These are phyloP conservation scores for Seminavis robusta DNA, from an alignment of 108 stramenopile genomes.

Conservation along the genomic window DNA sequence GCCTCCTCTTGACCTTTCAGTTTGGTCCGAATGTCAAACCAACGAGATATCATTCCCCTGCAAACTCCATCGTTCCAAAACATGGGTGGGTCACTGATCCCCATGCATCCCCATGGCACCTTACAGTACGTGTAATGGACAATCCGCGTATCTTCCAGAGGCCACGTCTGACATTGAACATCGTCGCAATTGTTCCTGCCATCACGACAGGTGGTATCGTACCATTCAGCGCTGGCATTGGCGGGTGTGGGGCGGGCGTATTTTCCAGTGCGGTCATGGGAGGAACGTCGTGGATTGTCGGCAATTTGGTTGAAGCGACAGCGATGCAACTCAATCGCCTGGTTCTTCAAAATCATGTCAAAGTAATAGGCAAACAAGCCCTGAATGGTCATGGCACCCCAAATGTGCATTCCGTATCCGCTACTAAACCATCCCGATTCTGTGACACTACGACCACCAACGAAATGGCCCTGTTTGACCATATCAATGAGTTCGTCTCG, in stretches of 20 bases:
- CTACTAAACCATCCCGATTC: conserved; percentile 24
- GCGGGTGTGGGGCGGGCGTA: neutral
- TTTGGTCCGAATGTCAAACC: too few species aligned
- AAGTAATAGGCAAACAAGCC: conserved; percentile 78
- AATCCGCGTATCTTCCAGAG: conserved; percentile 13
- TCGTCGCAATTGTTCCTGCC: conserved; percentile 32
- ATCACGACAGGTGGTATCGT: conserved; percentile 24
- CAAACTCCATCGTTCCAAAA: too few species aligned
- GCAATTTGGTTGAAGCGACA: conserved; percentile 67
- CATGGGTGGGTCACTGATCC: too few species aligned
- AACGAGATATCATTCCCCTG: too few species aligned
- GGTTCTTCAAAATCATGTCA: neutral
- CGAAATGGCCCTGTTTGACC: conserved; percentile 51
- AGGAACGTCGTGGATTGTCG: conserved; percentile 45
- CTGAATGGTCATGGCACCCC: conserved; percentile 67
- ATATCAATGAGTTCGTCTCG: conserved; percentile 59
- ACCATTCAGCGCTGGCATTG: neutral
- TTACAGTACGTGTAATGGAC: conserved; percentile 47
- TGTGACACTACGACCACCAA: conserved; percentile 7
- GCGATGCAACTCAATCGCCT: conserved; percentile 46
- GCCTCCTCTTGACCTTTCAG: too few species aligned
- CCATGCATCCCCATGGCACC: conserved; percentile 40
- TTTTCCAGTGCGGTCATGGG: neutral
- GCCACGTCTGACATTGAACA: conserved; percentile 21
- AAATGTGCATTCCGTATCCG: conserved; percentile 50